A percentile compares a stretch with the other conserved stretches of the same genome.
Conservation (phyloP, 345 rosid genomes). For the Eucalyptus camaldulensis region DNA sequence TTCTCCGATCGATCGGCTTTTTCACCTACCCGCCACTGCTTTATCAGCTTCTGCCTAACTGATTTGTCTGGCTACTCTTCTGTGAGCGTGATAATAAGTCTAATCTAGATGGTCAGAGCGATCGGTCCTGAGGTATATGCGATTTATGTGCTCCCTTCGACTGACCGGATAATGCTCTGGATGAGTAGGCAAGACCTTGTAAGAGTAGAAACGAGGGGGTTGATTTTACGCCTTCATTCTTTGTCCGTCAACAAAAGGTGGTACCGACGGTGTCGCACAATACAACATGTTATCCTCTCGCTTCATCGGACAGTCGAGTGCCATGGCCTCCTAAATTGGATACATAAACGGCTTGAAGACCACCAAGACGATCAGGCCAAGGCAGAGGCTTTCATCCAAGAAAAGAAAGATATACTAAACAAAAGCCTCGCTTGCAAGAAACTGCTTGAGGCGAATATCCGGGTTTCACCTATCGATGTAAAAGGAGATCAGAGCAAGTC, state of each 20-base stretch:
- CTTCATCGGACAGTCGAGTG: neutral
- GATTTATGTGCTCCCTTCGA: neutral
- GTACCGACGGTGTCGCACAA: neutral
- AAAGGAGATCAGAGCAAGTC: slow-evolving; percentile 13
- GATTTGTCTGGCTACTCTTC: neutral
- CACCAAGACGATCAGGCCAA: neutral
- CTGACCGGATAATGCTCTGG: neutral
- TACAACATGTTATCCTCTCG: neutral
- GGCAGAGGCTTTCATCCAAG: neutral
- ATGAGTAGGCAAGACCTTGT: neutral
- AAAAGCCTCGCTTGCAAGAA: neutral
- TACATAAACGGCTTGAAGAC: neutral
- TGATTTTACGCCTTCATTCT: neutral
- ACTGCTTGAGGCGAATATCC: neutral
- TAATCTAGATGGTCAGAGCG: neutral
- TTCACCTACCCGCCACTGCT: neutral
- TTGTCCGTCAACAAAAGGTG: neutral
- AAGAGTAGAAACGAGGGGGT: neutral
- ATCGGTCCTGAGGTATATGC: neutral
- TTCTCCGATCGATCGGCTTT: slow-evolving; percentile 3
- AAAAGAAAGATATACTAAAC: neutral
- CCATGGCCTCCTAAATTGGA: neutral
- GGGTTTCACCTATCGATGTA: neutral
- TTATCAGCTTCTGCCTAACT: neutral
- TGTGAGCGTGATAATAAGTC: neutral